Conservation (phyloP, 768 basidiomycete genomes). For the Ramaria sp. region DNA sequence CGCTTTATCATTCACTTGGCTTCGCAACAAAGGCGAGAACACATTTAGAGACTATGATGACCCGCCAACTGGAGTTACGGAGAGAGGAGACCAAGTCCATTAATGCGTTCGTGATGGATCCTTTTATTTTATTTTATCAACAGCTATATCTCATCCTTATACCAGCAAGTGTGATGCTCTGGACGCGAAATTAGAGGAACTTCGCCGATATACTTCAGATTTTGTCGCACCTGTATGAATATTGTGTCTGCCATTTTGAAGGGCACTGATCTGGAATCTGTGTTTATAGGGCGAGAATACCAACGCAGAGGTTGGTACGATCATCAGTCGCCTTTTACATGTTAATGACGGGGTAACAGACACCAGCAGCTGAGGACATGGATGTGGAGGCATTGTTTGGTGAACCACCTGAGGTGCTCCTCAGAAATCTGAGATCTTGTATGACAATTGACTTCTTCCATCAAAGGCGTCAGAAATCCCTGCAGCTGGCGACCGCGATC, state of each 20-base stretch:
- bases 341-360: not conserved
- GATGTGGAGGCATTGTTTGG: constrained; percentile 2
- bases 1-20: not conserved
- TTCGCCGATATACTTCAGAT: constrained; percentile 23
- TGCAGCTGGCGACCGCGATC: not conserved
- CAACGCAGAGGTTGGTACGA: not conserved
- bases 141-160: not conserved
- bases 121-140: not conserved
- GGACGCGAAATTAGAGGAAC: constrained; percentile 47
- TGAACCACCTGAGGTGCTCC: not conserved
- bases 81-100: constrained; percentile 59
- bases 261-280: not conserved
- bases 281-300: not conserved
- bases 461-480: not conserved
- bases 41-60: constrained; percentile 76
- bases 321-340: not conserved
- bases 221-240: not conserved
- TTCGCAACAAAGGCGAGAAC: constrained; percentile 53
- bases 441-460: not conserved
- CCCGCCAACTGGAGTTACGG: constrained; percentile 63
- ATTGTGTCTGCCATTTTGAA: not conserved
- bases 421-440: not conserved
- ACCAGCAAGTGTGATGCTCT: constrained; percentile 65
- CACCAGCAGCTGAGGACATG: not conserved
- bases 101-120: constrained; percentile 43